These are phyloP conservation scores for Seiridium cupressi DNA, from an alignment of 2,329 filamentous ascomycete species.

Conservation along the genomic window DNA sequence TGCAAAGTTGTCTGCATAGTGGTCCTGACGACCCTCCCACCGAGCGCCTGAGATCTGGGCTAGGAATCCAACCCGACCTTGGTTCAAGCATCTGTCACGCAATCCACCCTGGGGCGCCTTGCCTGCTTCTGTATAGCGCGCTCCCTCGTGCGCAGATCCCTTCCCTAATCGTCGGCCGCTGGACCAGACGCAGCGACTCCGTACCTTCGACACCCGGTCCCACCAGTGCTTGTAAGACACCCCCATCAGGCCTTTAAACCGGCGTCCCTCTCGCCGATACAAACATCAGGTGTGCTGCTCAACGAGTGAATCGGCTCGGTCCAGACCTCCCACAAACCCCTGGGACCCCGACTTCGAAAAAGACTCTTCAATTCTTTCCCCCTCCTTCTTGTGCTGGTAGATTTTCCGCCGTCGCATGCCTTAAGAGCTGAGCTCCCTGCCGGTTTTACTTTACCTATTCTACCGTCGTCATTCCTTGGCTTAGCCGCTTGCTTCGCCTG, in stretches of 20 bases:
- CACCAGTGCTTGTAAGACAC: neutral
- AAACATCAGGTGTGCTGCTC: neutral
- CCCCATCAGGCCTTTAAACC: neutral
- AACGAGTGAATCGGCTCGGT: constrained; percentile 1
- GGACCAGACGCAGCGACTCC: neutral
- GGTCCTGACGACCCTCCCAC: neutral
- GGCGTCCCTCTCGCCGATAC: neutral
- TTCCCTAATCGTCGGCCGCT: neutral
- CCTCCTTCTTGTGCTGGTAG: neutral
- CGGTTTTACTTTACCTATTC: neutral
- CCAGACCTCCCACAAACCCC: constrained; percentile 4
- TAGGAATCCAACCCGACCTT: neutral
- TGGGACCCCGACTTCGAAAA: constrained; percentile 3
- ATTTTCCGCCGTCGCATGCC: neutral
- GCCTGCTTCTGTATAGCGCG: neutral
- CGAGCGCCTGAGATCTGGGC: neutral
- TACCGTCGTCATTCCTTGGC: neutral
- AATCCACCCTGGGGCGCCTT: neutral
- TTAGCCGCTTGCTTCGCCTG: neutral
- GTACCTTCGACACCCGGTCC: neutral
- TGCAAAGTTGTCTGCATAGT: no score
- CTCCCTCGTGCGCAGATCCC: neutral
- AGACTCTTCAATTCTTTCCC: neutral
- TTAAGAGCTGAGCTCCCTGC: neutral
- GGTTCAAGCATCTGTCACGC: constrained; percentile 1